Percentiles rank a stretch among this genome's conserved stretches.
Evolutionary conservation across 1,284 basidiomycete species (phyloP).

Genomic region (Ustilago lituana): DNA sequence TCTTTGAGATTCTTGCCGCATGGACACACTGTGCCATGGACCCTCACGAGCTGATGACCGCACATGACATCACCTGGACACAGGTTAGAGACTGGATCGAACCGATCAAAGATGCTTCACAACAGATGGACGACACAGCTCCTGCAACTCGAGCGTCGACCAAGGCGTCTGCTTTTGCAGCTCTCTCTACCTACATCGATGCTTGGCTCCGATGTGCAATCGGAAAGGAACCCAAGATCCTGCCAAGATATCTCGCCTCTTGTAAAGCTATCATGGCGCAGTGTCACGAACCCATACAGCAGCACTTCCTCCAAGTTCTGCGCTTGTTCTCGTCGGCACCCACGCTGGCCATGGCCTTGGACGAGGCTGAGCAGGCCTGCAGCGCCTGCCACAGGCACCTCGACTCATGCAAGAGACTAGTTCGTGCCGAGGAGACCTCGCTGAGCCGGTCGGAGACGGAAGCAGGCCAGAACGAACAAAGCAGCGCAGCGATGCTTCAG

Average conservation of each 20-base stretch:
- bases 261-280: background rate
- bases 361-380: slow-evolving; percentile 29
- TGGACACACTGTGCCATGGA: slow-evolving; percentile 87
- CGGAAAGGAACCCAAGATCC: slow-evolving; percentile 22
- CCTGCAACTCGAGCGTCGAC: background rate
- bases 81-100: slow-evolving; percentile 79
- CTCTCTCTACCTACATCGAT: slow-evolving; percentile 26
- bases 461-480: background rate
- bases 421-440: background rate
- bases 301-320: slow-evolving; percentile 19
- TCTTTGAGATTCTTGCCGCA: slow-evolving; percentile 72
- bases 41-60: slow-evolving; percentile 84
- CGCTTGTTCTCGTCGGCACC: slow-evolving; percentile 16
- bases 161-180: slow-evolving; percentile 19
- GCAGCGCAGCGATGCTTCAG: background rate
- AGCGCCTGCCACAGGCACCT: slow-evolving; percentile 28
- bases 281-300: slow-evolving; percentile 7
- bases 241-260: slow-evolving; percentile 15
- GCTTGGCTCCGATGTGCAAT: slow-evolving; percentile 33
- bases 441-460: background rate
- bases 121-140: background rate
- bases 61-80: slow-evolving; percentile 89
- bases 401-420: slow-evolving; percentile 7
- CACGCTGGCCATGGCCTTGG: slow-evolving; percentile 21
- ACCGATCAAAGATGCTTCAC: slow-evolving; percentile 16